These are phyloP conservation scores for Aureobasidium sp. DNA, from an alignment of 2,329 filamentous ascomycete species.

Conservation along the genomic window DNA sequence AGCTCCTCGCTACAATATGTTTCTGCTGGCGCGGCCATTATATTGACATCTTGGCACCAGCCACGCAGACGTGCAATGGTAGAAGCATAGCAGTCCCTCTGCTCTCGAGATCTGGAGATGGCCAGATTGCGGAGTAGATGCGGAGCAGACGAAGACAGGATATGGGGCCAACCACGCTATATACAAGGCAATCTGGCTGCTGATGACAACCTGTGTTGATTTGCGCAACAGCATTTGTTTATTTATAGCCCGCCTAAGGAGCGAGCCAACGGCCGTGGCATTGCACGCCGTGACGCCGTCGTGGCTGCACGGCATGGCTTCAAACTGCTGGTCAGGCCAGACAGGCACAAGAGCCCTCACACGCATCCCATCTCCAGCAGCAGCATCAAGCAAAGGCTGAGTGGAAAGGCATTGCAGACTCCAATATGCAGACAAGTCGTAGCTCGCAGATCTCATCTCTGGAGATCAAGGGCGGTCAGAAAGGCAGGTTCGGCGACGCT, in stretches of 20 bases:
- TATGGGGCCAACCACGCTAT: neutral
- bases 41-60: constrained; percentile 1
- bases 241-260: constrained; percentile 3
- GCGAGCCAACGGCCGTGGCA: neutral
- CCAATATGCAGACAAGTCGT: neutral
- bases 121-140: constrained; percentile 3
- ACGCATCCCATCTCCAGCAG: neutral
- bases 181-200: constrained; percentile 1
- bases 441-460: neutral
- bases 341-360: neutral
- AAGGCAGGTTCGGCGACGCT: neutral
- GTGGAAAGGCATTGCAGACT: too few relatives aligned
- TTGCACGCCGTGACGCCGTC: neutral
- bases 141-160: neutral
- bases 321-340: neutral
- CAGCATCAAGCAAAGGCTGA: neutral
- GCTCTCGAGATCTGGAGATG: neutral
- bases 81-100: neutral
- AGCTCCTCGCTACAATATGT: neutral
- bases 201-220: neutral
- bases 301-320: neutral
- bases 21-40: neutral
- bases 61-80: neutral
- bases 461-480: neutral
- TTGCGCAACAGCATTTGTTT: constrained; percentile 9